Evolutionary conservation across 768 basidiomycete genomes (phyloP).

Genomic region (Macrocybe gigantea): DNA sequence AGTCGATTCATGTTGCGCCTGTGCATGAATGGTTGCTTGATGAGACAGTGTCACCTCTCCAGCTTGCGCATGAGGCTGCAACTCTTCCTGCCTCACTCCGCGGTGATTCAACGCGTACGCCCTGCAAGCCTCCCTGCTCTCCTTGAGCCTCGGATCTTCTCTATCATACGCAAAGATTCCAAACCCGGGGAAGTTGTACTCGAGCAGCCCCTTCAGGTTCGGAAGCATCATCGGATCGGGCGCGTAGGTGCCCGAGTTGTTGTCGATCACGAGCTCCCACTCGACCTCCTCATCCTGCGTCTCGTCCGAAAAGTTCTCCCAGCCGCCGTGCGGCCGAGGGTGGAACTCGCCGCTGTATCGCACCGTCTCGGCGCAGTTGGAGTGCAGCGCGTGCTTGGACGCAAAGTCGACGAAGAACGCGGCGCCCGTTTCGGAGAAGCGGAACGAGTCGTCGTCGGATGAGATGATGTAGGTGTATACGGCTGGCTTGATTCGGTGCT

Average conservation of each 20-base stretch:
- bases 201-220: conserved; percentile 52
- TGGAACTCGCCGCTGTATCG: conserved; percentile 80
- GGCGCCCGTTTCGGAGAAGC: conserved; percentile 84
- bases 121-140: conserved; percentile 63
- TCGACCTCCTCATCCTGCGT: conserved; percentile 46
- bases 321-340: conserved; percentile 64
- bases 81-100: conserved; percentile 53
- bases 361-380: conserved; percentile 62
- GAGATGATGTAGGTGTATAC: conserved; percentile 86
- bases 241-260: conserved; percentile 81
- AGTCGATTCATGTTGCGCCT: not conserved
- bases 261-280: conserved; percentile 86
- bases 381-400: conserved; percentile 82
- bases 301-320: conserved; percentile 54
- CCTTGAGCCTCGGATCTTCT: conserved; percentile 47
- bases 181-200: conserved; percentile 71
- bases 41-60: conserved; percentile 49
- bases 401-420: conserved; percentile 85
- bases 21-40: conserved; percentile 10
- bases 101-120: conserved; percentile 56
- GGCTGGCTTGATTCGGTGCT: conserved; percentile 63
- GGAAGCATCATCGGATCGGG: conserved; percentile 63
- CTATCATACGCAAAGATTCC: conserved; percentile 46
- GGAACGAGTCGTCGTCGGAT: conserved; percentile 65
- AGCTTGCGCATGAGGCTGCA: conserved; percentile 54